Conservation (phyloP, 1,139 yeast species). For the Geotrichum armillariae region DNA sequence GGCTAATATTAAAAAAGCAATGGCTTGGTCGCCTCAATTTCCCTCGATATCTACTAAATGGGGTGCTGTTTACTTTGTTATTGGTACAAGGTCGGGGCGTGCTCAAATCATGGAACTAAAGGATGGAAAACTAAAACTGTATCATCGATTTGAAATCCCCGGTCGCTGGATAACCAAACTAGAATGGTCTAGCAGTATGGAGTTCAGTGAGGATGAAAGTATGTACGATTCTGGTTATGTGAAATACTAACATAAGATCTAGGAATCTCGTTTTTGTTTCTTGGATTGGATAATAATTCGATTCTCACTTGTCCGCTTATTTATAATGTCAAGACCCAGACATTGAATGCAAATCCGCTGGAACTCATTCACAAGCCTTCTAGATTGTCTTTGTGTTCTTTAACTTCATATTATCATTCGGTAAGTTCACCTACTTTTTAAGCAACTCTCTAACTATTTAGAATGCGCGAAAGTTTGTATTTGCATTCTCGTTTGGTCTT, state of each 20-base stretch:
- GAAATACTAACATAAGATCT: neutral
- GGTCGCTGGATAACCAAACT: slow-evolving; percentile 10
- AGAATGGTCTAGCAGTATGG: slow-evolving; percentile 10
- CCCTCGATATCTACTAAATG: slow-evolving; percentile 13
- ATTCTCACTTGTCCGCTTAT: slow-evolving; percentile 10
- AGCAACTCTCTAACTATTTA: neutral
- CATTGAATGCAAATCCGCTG: neutral
- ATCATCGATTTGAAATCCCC: neutral
- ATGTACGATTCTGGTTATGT: neutral
- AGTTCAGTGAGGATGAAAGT: slow-evolving; percentile 5
- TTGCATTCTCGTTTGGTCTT: slow-evolving; percentile 16
- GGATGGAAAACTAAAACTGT: slow-evolving; percentile 3
- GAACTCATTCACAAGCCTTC: slow-evolving; percentile 9
- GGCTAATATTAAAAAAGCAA: slow-evolving; percentile 6
- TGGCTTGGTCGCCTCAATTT: slow-evolving; percentile 18
- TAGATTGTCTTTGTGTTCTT: slow-evolving; percentile 7
- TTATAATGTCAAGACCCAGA: slow-evolving; percentile 1
- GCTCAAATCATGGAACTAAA: slow-evolving; percentile 1
- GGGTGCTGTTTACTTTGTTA: slow-evolving; percentile 16
- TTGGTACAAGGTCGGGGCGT: slow-evolving; percentile 17
- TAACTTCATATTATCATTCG: slow-evolving; percentile 1
- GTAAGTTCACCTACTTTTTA: slow-evolving; percentile 2
- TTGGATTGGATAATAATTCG: slow-evolving; percentile 13
- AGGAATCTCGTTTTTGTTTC: slow-evolving; percentile 12
- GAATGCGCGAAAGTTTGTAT: neutral